A percentile compares a stretch with the other conserved stretches of the same genome.
Conservation (phyloP, 495 filamentous ascomycete species). For the Annulohypoxylon maeteangense region DNA sequence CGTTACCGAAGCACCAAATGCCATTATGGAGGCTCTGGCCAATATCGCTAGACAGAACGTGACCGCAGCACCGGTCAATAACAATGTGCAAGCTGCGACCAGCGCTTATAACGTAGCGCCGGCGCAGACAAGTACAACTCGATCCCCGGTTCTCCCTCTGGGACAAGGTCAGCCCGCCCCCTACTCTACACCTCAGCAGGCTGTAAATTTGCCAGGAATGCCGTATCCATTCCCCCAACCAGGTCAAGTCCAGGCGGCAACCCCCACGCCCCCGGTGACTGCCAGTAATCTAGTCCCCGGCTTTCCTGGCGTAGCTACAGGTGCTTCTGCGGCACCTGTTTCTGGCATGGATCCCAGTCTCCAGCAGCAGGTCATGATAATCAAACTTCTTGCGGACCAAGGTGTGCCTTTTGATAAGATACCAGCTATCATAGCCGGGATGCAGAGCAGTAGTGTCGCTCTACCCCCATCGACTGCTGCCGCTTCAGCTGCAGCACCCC, state of each 20-base stretch:
- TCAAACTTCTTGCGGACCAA: slow-evolving; percentile 58
- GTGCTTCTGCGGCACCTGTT: slow-evolving; percentile 57
- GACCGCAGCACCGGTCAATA: slow-evolving; percentile 66
- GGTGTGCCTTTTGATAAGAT: slow-evolving; percentile 59
- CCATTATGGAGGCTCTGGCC: slow-evolving; percentile 84
- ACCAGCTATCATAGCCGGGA: slow-evolving; percentile 54
- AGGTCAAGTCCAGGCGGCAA: slow-evolving; percentile 50
- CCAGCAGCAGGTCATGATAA: slow-evolving; percentile 70
- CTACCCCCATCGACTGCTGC: slow-evolving; percentile 15
- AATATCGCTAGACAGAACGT: slow-evolving; percentile 86
- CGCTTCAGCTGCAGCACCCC: slow-evolving; percentile 39
- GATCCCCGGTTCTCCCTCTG: slow-evolving; percentile 37
- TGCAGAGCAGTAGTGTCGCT: slow-evolving; percentile 51
- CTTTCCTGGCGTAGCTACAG: slow-evolving; percentile 48
- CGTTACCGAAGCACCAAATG: slow-evolving; percentile 58
- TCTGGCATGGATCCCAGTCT: slow-evolving; percentile 54
- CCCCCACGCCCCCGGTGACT: slow-evolving; percentile 55
- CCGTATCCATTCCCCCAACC: slow-evolving; percentile 62
- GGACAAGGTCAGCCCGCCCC: slow-evolving; percentile 39
- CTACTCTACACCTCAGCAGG: slow-evolving; percentile 54
- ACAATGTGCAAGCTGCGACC: slow-evolving; percentile 59
- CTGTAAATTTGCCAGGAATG: slow-evolving; percentile 70
- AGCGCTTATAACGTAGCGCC: slow-evolving; percentile 67
- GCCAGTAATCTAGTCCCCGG: slow-evolving; percentile 57
- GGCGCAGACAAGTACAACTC: slow-evolving; percentile 56